A percentile compares a stretch with the other conserved stretches of the same genome.
phyloP scores from a whole-genome alignment of 129 eudicot genomes.

The Helianthus tuberosus region DNA sequence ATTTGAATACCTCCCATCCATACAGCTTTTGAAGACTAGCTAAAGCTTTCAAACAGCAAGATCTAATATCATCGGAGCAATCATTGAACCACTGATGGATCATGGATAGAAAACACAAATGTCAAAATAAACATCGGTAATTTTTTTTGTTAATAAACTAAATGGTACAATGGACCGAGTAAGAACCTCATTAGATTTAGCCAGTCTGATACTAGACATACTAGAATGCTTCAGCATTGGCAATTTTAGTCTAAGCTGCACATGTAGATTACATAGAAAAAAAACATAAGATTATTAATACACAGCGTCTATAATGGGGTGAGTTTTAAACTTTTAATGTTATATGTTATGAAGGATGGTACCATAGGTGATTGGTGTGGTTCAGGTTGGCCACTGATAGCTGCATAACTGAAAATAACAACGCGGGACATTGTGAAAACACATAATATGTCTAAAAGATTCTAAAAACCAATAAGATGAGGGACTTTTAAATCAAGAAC shows the following conservation, averaged over 20 bases:
- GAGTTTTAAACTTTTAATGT: neutral
- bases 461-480: neutral
- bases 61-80: constrained; percentile 72
- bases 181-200: constrained; percentile 82
- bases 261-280: constrained; percentile 1
- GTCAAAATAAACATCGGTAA: constrained; percentile 7
- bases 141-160: neutral
- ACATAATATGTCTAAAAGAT: neutral
- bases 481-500: constrained; percentile 7
- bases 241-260: constrained; percentile 64
- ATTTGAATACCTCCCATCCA: constrained; percentile 86
- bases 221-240: constrained; percentile 63
- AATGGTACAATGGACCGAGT: neutral
- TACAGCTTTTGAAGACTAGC: constrained; percentile 57
- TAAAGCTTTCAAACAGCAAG: constrained; percentile 65
- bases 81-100: constrained; percentile 85
- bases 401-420: constrained; percentile 72
- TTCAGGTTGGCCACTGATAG: constrained; percentile 65
- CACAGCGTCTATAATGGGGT: constrained; percentile 3
- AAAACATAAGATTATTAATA: constrained; percentile 3
- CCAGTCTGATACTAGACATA: constrained; percentile 57
- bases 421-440: constrained; percentile 4
- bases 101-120: constrained; percentile 13
- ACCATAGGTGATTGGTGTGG: constrained; percentile 50
- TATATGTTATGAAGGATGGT: constrained; percentile 16